Percentiles rank a stretch among this genome's conserved stretches.
These are phyloP conservation scores for Nannochloropsis oceanica DNA, from an alignment of 108 stramenopile species.

Conservation along the genomic window DNA sequence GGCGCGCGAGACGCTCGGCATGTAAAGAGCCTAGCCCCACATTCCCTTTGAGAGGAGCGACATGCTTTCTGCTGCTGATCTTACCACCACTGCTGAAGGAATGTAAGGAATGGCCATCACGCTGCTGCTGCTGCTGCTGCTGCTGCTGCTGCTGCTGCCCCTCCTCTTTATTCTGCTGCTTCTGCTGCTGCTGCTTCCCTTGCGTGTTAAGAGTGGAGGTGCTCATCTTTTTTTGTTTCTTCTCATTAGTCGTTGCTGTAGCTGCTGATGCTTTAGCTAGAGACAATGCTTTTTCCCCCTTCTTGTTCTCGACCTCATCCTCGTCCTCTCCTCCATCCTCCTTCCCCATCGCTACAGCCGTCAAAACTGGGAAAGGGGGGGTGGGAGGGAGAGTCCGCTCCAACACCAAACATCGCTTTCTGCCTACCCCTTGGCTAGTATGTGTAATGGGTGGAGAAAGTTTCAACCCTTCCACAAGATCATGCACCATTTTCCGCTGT, in stretches of 20 bases:
- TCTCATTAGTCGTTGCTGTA: background rate
- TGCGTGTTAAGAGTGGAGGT: background rate
- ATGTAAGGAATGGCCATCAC: no score
- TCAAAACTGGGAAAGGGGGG: background rate
- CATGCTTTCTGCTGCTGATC: no score
- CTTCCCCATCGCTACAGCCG: background rate
- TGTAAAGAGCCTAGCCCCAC: conserved; percentile 1
- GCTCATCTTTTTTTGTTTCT: background rate
- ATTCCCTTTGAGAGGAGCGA: background rate
- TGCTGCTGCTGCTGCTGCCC: background rate
- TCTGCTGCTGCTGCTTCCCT: background rate
- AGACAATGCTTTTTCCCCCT: background rate
- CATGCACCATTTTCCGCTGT: conserved; percentile 23
- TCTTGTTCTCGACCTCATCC: no score
- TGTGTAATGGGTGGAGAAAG: conserved; percentile 5
- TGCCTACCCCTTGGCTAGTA: conserved; percentile 12
- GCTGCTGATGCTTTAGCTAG: background rate
- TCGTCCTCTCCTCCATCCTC: background rate
- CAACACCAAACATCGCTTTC: background rate
- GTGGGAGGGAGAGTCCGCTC: background rate
- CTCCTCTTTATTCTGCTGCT: background rate
- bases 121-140: no score
- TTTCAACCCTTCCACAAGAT: conserved; percentile 8
- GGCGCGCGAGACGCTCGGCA: conserved; percentile 6
- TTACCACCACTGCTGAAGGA: no score